These are phyloP conservation scores for Colletotrichum orbiculare DNA, from an alignment of 2,329 filamentous ascomycete genomes.

Conservation along the genomic window DNA sequence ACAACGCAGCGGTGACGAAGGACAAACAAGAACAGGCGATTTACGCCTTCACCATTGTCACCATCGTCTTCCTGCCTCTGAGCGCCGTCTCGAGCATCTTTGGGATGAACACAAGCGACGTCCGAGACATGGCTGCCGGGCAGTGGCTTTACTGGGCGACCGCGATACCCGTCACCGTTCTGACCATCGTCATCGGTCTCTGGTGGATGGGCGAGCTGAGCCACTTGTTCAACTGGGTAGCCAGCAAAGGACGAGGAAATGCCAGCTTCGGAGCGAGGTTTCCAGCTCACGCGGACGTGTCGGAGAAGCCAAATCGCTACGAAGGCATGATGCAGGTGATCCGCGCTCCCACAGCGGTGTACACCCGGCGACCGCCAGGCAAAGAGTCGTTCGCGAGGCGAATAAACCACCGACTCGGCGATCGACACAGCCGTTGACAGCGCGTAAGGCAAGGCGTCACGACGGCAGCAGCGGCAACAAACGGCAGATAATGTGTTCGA, in stretches of 20 bases:
- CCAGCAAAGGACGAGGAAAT: constrained; percentile 17
- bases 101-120: constrained; percentile 64
- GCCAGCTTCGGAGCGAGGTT: constrained; percentile 5
- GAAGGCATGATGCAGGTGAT: constrained; percentile 4
- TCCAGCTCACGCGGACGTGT: background rate
- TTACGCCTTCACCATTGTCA: constrained; percentile 62
- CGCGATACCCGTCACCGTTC: constrained; percentile 57
- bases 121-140: constrained; percentile 58
- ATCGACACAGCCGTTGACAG: constrained; percentile 48
- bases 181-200: constrained; percentile 53
- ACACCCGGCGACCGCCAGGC: constrained; percentile 9
- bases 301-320: constrained; percentile 19
- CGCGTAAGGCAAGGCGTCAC: background rate
- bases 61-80: constrained; percentile 60
- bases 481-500: background rate
- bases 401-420: constrained; percentile 27
- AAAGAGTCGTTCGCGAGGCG: constrained; percentile 23
- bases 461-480: constrained; percentile 9
- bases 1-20: constrained; percentile 53
- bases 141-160: constrained; percentile 64
- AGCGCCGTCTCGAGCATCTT: constrained; percentile 60
- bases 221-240: constrained; percentile 43
- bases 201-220: constrained; percentile 57
- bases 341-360: constrained; percentile 2
- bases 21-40: constrained; percentile 60